Evolutionary conservation across 1,139 yeast species (phyloP).

Genomic region (Hansenula anomala): DNA sequence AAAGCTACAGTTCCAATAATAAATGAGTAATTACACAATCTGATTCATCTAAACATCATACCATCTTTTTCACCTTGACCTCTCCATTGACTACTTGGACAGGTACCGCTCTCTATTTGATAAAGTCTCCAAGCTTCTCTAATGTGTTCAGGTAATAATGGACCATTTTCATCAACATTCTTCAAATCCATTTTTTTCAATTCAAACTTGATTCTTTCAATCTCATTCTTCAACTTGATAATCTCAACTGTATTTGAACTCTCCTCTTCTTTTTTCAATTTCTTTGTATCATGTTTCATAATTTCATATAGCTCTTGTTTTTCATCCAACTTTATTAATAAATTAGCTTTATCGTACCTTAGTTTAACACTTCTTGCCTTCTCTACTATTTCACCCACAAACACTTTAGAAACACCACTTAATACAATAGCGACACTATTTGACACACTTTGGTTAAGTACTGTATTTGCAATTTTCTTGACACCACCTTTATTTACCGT

Average conservation of each 20-base stretch:
- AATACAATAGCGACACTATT: slow-evolving; percentile 77
- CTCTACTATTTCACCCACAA: slow-evolving; percentile 84
- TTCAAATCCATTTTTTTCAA: slow-evolving; percentile 14
- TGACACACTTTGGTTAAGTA: slow-evolving; percentile 78
- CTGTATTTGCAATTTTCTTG: slow-evolving; percentile 74
- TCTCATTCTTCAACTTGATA: slow-evolving; percentile 7
- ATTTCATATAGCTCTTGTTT: slow-evolving; percentile 26
- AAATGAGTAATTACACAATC: no score
- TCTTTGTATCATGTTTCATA: slow-evolving; percentile 24
- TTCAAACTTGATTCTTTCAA: slow-evolving; percentile 13
- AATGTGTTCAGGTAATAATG: slow-evolving; percentile 78
- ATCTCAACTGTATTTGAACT: not conserved
- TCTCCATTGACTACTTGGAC: slow-evolving; percentile 63
- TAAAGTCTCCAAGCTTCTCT: slow-evolving; percentile 85
- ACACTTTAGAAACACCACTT: slow-evolving; percentile 85
- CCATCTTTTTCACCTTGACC: slow-evolving; percentile 76
- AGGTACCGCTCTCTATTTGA: slow-evolving; percentile 59
- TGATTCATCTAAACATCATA: slow-evolving; percentile 54
- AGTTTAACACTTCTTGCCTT: slow-evolving; percentile 67
- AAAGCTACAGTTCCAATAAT: slow-evolving; percentile 1
- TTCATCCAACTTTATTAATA: slow-evolving; percentile 25
- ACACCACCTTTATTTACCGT: slow-evolving; percentile 77
- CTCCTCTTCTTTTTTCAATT: slow-evolving; percentile 13
- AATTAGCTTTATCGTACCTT: slow-evolving; percentile 42
- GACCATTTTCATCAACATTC: slow-evolving; percentile 34